Conservation (phyloP, 345 rosid genomes). For the Microthlaspi erraticum region DNA sequence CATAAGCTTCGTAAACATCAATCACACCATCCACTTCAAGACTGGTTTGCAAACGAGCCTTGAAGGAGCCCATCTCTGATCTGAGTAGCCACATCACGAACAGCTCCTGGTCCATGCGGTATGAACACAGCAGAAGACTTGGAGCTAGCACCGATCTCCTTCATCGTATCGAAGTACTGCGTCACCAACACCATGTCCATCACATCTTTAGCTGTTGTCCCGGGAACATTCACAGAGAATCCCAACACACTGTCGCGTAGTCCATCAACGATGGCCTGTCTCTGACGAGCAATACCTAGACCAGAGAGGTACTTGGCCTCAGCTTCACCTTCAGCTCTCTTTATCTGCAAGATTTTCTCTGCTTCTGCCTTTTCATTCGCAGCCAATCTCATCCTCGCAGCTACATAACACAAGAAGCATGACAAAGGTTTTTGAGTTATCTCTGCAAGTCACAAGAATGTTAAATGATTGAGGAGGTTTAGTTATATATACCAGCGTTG, state of each 20-base stretch:
- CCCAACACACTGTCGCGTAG: constrained; percentile 46
- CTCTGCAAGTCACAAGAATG: not conserved
- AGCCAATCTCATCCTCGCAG: constrained; percentile 48
- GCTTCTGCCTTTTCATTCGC: constrained; percentile 50
- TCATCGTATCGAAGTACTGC: constrained; percentile 48
- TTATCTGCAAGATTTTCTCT: constrained; percentile 47
- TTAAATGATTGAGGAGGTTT: not conserved
- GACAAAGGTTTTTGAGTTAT: not conserved
- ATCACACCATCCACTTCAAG: constrained; percentile 4
- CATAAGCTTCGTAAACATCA: constrained; percentile 5
- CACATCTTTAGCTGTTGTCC: constrained; percentile 48
- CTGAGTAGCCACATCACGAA: constrained; percentile 48
- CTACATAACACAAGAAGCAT: constrained; percentile 29
- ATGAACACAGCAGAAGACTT: constrained; percentile 48
- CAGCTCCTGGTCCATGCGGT: constrained; percentile 50
- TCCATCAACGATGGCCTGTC: constrained; percentile 47
- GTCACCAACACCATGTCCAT: constrained; percentile 50
- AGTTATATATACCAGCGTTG: constrained; percentile 50
- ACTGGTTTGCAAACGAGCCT: constrained; percentile 25
- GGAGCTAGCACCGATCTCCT: constrained; percentile 46
- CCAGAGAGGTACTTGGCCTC: constrained; percentile 47
- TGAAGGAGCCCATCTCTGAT: constrained; percentile 50
- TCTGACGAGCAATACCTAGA: constrained; percentile 47
- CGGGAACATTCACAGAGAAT: constrained; percentile 47
- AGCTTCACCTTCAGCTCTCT: constrained; percentile 51